Percentiles rank a stretch among this genome's conserved stretches.
Evolutionary conservation across 257 asterid species (phyloP).

Genomic region (Sherardia arvensis): DNA sequence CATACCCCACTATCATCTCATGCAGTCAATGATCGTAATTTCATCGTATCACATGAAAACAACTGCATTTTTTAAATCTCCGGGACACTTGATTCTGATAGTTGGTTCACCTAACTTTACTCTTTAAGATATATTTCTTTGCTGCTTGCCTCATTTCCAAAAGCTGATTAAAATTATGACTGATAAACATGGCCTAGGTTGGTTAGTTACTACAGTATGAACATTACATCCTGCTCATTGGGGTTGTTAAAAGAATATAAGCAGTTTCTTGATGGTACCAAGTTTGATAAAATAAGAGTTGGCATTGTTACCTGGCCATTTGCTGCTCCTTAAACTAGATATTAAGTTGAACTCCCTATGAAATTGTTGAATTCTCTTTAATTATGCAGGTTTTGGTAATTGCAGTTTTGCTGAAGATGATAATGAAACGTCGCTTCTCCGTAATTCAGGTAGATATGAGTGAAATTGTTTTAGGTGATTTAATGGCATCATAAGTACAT

Average conservation of each 20-base stretch:
- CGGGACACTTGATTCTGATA: background rate
- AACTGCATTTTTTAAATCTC: too few relatives aligned
- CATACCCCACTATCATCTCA: background rate
- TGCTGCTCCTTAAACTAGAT: background rate
- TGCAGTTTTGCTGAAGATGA: slow-evolving; percentile 74
- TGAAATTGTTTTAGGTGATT: background rate
- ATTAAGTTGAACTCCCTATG: background rate
- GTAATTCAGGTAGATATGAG: slow-evolving; percentile 69
- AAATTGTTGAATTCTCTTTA: slow-evolving; percentile 5
- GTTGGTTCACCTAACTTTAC: background rate
- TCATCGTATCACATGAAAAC: too few relatives aligned
- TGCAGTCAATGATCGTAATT: too few relatives aligned
- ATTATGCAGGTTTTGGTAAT: slow-evolving; percentile 83
- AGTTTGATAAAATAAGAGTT: background rate
- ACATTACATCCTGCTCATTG: background rate
- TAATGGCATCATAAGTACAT: background rate
- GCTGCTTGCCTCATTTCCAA: background rate
- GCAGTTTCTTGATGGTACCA: background rate
- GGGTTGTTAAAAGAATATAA: background rate
- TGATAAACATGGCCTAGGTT: background rate
- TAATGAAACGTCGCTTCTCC: slow-evolving; percentile 92
- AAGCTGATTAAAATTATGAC: background rate
- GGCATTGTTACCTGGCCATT: background rate
- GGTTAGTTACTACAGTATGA: background rate
- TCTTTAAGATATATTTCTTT: background rate